Evolutionary conservation across 345 rosid genomes (phyloP).

Genomic region (Citrus inodora): DNA sequence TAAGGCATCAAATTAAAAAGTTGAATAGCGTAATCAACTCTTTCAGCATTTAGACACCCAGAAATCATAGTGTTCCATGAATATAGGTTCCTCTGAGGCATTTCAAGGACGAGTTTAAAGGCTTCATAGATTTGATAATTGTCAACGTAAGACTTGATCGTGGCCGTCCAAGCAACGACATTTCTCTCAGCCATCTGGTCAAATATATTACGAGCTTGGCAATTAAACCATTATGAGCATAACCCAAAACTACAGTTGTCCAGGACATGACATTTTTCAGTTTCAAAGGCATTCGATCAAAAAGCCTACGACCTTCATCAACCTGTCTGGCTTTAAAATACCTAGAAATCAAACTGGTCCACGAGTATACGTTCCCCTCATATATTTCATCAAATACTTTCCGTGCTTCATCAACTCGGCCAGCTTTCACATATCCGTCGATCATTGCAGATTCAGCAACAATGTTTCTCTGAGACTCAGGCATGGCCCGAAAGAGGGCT

Average conservation of each 20-base stretch:
- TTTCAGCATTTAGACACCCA: slow-evolving; percentile 29
- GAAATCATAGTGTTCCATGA: slow-evolving; percentile 40
- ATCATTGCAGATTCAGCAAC: slow-evolving; percentile 52
- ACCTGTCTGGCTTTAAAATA: slow-evolving; percentile 37
- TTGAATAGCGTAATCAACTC: slow-evolving; percentile 25
- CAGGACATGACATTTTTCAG: slow-evolving; percentile 38
- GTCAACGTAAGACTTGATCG: slow-evolving; percentile 39
- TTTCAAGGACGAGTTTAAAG: slow-evolving; percentile 27
- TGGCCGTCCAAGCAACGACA: slow-evolving; percentile 40
- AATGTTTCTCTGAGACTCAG: slow-evolving; percentile 23
- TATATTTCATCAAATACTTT: slow-evolving; percentile 36
- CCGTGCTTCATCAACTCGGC: slow-evolving; percentile 34
- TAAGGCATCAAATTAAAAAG: slow-evolving; percentile 37
- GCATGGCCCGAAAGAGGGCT: slow-evolving; percentile 30
- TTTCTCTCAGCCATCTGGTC: slow-evolving; percentile 37
- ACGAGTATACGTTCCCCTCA: slow-evolving; percentile 43
- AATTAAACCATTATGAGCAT: slow-evolving; percentile 42
- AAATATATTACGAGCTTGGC: slow-evolving; percentile 35
- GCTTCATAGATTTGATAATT: slow-evolving; percentile 29
- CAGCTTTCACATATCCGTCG: slow-evolving; percentile 36
- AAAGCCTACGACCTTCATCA: slow-evolving; percentile 35
- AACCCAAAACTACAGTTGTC: slow-evolving; percentile 44
- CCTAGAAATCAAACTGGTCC: slow-evolving; percentile 54
- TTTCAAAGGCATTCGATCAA: slow-evolving; percentile 34
- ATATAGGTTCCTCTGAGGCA: slow-evolving; percentile 31